Evolutionary conservation across 257 asterid species (phyloP).

Genomic region (Jaltomata sinuosa): DNA sequence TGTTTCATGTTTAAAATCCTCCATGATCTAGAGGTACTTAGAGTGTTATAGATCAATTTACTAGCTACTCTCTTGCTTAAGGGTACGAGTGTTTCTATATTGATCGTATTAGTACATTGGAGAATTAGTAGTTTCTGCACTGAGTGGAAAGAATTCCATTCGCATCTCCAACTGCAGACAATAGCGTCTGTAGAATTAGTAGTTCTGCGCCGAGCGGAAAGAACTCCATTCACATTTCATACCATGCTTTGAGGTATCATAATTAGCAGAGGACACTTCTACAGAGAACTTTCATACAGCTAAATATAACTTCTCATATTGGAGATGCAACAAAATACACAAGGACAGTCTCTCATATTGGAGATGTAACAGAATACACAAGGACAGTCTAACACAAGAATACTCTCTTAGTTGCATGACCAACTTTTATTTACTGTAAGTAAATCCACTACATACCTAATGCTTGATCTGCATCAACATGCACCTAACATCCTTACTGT

Average conservation of each 20-base stretch:
- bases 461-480: conserved; percentile 74
- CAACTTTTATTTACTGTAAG: neutral
- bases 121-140: neutral
- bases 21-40: neutral
- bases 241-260: neutral
- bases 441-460: neutral
- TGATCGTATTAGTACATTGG: neutral
- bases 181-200: neutral
- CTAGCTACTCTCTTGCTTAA: neutral
- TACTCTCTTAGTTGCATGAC: neutral
- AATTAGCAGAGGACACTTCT: neutral
- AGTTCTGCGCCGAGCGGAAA: neutral
- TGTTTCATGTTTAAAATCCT: neutral
- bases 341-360: neutral
- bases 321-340: neutral
- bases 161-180: neutral
- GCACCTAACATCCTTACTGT: conserved; percentile 55
- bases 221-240: neutral
- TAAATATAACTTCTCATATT: neutral
- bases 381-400: neutral
- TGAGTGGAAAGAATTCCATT: neutral
- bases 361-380: neutral
- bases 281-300: neutral
- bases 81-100: neutral
- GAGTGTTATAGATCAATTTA: neutral